A percentile compares a stretch with the other conserved stretches of the same genome.
These are phyloP conservation scores for Fraxinus americana DNA, from an alignment of 257 asterid species.

Conservation along the genomic window DNA sequence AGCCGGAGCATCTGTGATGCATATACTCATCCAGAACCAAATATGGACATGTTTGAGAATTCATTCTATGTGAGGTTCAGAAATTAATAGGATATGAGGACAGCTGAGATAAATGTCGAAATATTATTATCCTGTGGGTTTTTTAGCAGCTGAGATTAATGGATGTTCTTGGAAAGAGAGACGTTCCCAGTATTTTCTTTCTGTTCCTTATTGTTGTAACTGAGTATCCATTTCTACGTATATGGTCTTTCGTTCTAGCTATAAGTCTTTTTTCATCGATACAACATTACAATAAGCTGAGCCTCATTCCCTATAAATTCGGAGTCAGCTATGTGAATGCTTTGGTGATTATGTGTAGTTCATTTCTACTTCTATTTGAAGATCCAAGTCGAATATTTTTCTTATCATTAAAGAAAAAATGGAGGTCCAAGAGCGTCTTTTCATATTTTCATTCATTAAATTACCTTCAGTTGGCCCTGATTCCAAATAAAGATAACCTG, in stretches of 20 bases:
- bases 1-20: background rate
- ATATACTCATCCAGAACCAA: background rate
- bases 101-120: background rate
- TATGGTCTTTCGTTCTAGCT: background rate
- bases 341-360: background rate
- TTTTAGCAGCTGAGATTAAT: background rate
- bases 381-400: background rate
- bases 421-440: background rate
- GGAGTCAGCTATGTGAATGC: background rate
- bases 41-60: background rate
- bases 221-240: background rate
- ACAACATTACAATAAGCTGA: background rate
- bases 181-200: background rate
- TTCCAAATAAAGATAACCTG: background rate
- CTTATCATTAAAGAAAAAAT: background rate
- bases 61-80: background rate
- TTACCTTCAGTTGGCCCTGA: background rate
- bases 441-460: background rate
- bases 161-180: background rate
- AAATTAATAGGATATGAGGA: background rate
- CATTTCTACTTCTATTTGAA: background rate
- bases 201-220: background rate
- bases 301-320: background rate
- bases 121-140: background rate
- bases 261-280: background rate